Conservation (phyloP, 2,329 filamentous ascomycete species). For the Kalaharituber pfeilii region DNA sequence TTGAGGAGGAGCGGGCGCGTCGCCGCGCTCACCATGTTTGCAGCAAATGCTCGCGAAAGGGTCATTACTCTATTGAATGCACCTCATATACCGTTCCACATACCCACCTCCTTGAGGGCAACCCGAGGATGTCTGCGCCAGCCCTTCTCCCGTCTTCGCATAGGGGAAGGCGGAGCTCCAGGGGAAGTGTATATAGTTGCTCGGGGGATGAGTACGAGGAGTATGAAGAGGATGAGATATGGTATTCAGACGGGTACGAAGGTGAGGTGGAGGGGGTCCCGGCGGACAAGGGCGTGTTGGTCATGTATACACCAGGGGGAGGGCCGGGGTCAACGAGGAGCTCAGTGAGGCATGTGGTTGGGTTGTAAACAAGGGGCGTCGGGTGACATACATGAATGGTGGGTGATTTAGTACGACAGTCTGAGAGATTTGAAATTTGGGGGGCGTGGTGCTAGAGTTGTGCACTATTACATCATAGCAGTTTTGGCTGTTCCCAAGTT, state of each 20-base stretch:
- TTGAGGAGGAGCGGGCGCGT: neutral
- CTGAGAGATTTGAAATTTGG: too few species aligned
- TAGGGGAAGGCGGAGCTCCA: neutral
- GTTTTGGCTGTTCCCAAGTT: too few species aligned
- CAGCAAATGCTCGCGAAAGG: neutral
- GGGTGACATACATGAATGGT: too few species aligned
- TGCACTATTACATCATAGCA: too few species aligned
- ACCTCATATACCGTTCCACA: too few species aligned
- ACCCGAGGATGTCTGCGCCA: neutral
- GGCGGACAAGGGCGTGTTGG: neutral
- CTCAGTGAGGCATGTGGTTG: neutral
- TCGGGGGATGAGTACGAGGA: neutral
- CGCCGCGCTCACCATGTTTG: neutral
- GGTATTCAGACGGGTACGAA: neutral
- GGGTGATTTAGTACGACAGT: too few species aligned
- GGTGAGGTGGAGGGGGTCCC: neutral
- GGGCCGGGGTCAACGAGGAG: neutral
- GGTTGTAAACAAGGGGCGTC: too few species aligned
- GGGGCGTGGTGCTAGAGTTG: too few species aligned
- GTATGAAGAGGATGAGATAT: neutral
- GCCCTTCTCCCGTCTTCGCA: neutral
- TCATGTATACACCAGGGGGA: neutral
- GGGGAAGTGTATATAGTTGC: neutral
- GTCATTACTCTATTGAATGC: neutral
- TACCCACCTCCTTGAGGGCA: neutral